Base-by-base conservation (phyloP, 192 early-diverging fungal genomes). In the Podila epigama region DNA sequence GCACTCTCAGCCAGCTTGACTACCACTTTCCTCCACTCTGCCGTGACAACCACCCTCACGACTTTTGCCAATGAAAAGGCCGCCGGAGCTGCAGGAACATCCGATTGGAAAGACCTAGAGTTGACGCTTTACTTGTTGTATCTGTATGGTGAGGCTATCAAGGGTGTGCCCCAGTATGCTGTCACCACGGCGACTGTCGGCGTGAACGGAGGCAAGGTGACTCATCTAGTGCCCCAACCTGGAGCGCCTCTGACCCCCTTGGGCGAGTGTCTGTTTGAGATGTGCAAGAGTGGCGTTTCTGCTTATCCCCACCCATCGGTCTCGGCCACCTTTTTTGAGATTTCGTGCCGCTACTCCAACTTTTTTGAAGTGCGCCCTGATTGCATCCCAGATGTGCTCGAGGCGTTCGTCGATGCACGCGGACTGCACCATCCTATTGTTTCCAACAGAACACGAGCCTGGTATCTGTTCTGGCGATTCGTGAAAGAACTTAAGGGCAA, bases 381-480 rank as follows among this genome's bases (percentile, higher is more conserved):
- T 25, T 86, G 83, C 60, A 82, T 94, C 33, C 91, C 91, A 9
- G 69, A 86, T 28, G 89, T 86, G 12, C 62, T 95, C 66, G 87
- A 87, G 41, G 83, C 92, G 0, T 95, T 95, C 86, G 89, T 94
- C 3, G 92, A 92, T 61, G 69, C 80, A 12, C 85, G 83, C 57
- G 96, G 96, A 32, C 66, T 97, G 32, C 94, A 93, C 61, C 88
- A 95, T 57, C 81, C 89, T 5, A 81, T 88, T 56, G 81, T 69
- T 39, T 79, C 87, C 6, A 90, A 96, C 58, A 89, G 94, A 29
- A 83, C 86, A 2, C 83, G 97, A 25, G 89, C 91, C 18, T 93
- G 93, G 89, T 97, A 98, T 72, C 81, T 96, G 25, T 94, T 98
- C 63, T 84, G 91, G 64, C 87, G 92, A 39, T 96, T 95, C 79